Conservation (phyloP, 2,329 filamentous ascomycete species). For the Diaporthe sp. region DNA sequence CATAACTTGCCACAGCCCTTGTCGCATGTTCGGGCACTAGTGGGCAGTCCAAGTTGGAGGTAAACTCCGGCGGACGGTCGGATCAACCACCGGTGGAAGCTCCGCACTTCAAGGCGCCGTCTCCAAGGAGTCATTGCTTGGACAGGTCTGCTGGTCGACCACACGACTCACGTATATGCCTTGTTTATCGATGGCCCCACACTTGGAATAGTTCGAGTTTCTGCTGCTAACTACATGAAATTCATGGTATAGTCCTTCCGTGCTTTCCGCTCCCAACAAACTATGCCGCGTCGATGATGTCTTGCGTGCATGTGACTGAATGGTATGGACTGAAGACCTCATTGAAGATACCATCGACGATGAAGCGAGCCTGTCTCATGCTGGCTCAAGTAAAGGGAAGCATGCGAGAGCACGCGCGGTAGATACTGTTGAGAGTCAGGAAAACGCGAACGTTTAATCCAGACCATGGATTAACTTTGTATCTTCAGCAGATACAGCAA, state of each 20-base stretch:
- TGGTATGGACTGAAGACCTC: neutral
- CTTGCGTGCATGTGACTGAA: neutral
- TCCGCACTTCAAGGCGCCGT: neutral
- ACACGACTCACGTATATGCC: neutral
- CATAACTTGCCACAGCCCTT: neutral
- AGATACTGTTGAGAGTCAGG: neutral
- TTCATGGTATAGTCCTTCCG: neutral
- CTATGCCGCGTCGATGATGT: neutral
- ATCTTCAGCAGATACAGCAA: too few relatives aligned
- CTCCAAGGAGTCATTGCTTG: neutral
- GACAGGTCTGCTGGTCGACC: neutral
- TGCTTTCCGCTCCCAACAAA: neutral
- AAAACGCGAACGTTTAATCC: too few relatives aligned
- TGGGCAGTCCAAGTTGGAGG: too few relatives aligned
- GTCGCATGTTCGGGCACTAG: neutral
- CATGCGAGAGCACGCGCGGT: neutral
- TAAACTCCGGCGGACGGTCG: too few relatives aligned
- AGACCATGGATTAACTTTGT: too few relatives aligned
- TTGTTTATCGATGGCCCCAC: neutral
- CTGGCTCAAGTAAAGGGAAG: neutral
- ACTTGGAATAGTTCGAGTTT: neutral
- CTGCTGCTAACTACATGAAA: neutral
- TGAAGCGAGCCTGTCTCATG: neutral
- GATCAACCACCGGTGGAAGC: neutral
- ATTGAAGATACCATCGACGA: neutral